These are phyloP conservation scores for Phytopythium helicoides DNA, from an alignment of 352 stramenopile species.

Conservation along the genomic window DNA sequence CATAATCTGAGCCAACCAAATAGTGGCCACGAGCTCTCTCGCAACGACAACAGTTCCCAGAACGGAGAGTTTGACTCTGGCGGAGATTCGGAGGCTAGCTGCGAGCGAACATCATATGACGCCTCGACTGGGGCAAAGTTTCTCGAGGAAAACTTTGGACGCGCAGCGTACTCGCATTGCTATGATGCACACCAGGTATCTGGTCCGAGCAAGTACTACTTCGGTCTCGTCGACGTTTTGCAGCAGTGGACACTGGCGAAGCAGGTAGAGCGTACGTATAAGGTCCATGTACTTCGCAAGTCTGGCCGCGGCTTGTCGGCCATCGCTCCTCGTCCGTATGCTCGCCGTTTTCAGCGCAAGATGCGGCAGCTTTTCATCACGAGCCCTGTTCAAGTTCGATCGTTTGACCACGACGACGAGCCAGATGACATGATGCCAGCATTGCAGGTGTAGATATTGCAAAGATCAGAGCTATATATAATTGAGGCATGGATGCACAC, in stretches of 20 bases:
- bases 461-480: no score
- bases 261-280: conserved; percentile 77
- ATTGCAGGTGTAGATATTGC: conserved; percentile 24
- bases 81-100: conserved; percentile 5
- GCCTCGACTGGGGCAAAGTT: neutral
- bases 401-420: conserved; percentile 32
- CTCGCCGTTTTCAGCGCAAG: conserved; percentile 78
- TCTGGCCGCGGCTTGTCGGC: conserved; percentile 68
- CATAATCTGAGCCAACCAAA: neutral
- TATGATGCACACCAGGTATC: conserved; percentile 80
- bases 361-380: conserved; percentile 83
- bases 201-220: conserved; percentile 86
- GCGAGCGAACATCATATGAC: conserved; percentile 4
- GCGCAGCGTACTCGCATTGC: conserved; percentile 31
- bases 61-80: conserved; percentile 2
- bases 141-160: conserved; percentile 6
- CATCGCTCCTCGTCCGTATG: conserved; percentile 67
- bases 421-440: conserved; percentile 16
- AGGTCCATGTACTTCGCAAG: conserved; percentile 79
- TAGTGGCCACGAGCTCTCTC: neutral
- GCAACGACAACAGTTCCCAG: neutral
- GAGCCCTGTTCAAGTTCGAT: conserved; percentile 24
- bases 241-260: conserved; percentile 87
- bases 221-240: conserved; percentile 88
- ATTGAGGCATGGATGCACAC: no score